A percentile compares a stretch with the other conserved stretches of the same genome.
These are phyloP conservation scores for Barbatosphaeria neglecta DNA, from an alignment of 495 filamentous ascomycete species.

Conservation along the genomic window DNA sequence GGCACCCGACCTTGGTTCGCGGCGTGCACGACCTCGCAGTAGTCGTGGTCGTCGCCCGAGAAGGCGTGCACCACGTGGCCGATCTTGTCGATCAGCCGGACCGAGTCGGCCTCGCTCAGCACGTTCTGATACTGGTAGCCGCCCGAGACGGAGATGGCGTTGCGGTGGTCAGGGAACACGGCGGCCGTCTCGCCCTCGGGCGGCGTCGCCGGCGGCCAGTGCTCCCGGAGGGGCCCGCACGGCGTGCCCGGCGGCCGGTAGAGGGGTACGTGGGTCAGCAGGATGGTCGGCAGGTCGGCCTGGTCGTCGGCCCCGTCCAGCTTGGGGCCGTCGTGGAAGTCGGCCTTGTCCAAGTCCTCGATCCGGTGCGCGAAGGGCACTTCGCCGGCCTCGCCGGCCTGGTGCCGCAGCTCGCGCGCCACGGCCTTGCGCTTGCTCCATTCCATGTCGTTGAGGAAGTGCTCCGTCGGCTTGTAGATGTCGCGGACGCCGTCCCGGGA, in stretches of 20 bases:
- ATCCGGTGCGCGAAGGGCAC: conserved; percentile 40
- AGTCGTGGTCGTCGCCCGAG: conserved; percentile 96
- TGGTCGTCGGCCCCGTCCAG: conserved; percentile 26
- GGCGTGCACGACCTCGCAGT: conserved; percentile 79
- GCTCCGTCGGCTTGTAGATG: conserved; percentile 64
- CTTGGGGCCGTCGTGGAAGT: conserved; percentile 25
- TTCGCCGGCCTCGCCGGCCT: conserved; percentile 35
- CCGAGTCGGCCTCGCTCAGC: conserved; percentile 59
- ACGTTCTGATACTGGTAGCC: conserved; percentile 99
- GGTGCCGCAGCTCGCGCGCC: conserved; percentile 40
- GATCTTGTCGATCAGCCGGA: conserved; percentile 55
- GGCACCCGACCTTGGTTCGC: conserved; percentile 49
- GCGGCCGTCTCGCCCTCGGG: conserved; percentile 41
- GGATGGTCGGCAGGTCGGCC: conserved; percentile 63
- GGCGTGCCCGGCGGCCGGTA: conserved; percentile 71
- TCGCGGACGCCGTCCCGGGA: conserved; percentile 32
- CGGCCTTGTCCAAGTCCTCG: conserved; percentile 31
- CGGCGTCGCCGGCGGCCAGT: conserved; percentile 55
- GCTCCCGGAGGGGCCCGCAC: conserved; percentile 83
- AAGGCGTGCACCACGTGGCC: conserved; percentile 74
- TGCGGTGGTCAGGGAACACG: conserved; percentile 57
- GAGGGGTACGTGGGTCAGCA: conserved; percentile 85
- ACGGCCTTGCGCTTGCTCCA: conserved; percentile 39
- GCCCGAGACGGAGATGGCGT: conserved; percentile 57
- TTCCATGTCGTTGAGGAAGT: conserved; percentile 60